Conservation (phyloP, 306 rosid species). For the Vicia villosa region DNA sequence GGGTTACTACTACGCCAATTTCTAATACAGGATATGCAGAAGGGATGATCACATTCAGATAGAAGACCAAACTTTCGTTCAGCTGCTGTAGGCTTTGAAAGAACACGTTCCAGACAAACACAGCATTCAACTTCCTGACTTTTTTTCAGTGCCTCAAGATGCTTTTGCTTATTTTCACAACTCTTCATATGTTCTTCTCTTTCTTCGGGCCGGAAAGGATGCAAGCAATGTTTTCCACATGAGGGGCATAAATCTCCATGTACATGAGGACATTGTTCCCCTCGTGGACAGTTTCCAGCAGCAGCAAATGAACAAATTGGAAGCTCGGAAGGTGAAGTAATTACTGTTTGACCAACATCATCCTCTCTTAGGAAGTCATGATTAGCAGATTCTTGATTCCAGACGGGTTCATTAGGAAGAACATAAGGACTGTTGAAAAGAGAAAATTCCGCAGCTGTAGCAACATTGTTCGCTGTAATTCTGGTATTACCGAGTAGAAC, state of each 20-base stretch:
- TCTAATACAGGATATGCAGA: conserved; percentile 91
- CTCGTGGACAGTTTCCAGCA: conserved; percentile 90
- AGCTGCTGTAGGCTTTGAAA: conserved; percentile 73
- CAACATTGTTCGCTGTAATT: conserved; percentile 44
- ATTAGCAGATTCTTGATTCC: conserved; percentile 55
- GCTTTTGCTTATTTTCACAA: conserved; percentile 78
- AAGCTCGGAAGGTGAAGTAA: conserved; percentile 57
- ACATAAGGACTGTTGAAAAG: conserved; percentile 49
- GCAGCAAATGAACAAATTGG: conserved; percentile 96
- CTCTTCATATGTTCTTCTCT: conserved; percentile 76
- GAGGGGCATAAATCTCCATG: conserved; percentile 89
- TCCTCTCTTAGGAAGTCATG: conserved; percentile 44
- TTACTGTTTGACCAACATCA: conserved; percentile 49
- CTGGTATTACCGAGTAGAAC: conserved; percentile 40
- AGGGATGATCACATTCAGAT: conserved; percentile 97
- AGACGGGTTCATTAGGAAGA: conserved; percentile 50
- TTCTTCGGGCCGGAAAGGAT: conserved; percentile 84
- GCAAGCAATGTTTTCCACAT: conserved; percentile 89
- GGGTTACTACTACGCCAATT: conserved; percentile 98
- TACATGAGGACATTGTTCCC: conserved; percentile 81
- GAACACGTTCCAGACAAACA: conserved; percentile 94
- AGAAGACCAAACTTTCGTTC: conserved; percentile 94
- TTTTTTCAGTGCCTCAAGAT: conserved; percentile 76
- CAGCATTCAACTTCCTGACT: conserved; percentile 99
- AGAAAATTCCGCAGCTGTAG: conserved; percentile 48